These are phyloP conservation scores for Suhomyces anneliseae DNA, from an alignment of 1,139 yeast genomes.

Conservation along the genomic window DNA sequence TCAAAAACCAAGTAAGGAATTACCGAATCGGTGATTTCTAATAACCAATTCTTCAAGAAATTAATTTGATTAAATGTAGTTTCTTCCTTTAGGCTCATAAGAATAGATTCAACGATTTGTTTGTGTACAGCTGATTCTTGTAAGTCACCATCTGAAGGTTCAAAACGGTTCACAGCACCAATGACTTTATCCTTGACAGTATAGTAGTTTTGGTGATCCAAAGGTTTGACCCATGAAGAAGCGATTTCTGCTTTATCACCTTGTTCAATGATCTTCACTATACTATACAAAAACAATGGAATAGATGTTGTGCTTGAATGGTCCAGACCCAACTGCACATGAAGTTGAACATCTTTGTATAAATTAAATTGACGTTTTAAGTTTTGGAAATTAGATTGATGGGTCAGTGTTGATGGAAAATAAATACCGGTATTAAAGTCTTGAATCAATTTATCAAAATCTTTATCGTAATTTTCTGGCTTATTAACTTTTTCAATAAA, in stretches of 20 bases:
- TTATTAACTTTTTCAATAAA: slow-evolving; percentile 27
- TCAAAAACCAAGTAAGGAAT: slow-evolving; percentile 48
- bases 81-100: slow-evolving; percentile 17
- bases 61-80: slow-evolving; percentile 22
- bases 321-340: slow-evolving; percentile 24
- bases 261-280: slow-evolving; percentile 24
- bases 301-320: slow-evolving; percentile 32
- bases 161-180: slow-evolving; percentile 22
- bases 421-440: slow-evolving; percentile 42
- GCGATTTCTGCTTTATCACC: slow-evolving; percentile 3
- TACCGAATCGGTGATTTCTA: slow-evolving; percentile 44
- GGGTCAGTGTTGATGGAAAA: slow-evolving; percentile 35
- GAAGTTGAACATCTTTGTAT: slow-evolving; percentile 45
- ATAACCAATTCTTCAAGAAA: slow-evolving; percentile 43
- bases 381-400: slow-evolving; percentile 40
- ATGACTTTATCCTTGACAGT: slow-evolving; percentile 33
- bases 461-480: slow-evolving; percentile 30
- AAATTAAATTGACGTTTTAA: slow-evolving; percentile 40
- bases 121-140: slow-evolving; percentile 26
- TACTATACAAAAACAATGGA: slow-evolving; percentile 34
- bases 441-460: slow-evolving; percentile 26
- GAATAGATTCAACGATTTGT: slow-evolving; percentile 23
- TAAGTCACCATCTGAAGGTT: slow-evolving; percentile 14
- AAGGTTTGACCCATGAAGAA: slow-evolving; percentile 32
- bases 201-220: slow-evolving; percentile 39